These are phyloP conservation scores for Capillidium heterosporum DNA, from an alignment of 371 early-diverging fungal genomes.

Conservation along the genomic window DNA sequence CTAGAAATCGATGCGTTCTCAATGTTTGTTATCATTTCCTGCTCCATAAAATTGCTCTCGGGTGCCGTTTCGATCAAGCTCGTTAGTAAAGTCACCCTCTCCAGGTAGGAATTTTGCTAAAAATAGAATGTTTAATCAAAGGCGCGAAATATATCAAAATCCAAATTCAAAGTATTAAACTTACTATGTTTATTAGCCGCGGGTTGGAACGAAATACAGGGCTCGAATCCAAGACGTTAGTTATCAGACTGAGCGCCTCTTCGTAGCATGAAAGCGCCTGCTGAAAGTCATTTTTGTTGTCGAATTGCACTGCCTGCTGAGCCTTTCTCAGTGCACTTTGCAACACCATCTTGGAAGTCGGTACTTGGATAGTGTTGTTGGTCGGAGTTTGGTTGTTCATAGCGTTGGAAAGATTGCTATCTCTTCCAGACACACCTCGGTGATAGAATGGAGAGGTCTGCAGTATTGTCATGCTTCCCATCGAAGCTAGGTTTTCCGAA, in stretches of 20 bases:
- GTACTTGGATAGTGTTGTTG: not conserved
- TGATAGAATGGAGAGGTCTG: not conserved
- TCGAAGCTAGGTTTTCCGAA: too few species aligned
- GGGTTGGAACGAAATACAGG: conserved; percentile 1
- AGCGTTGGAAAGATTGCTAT: not conserved
- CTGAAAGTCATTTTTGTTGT: not conserved
- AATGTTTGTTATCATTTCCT: too few species aligned
- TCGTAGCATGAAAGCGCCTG: not conserved
- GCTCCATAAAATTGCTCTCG: too few species aligned
- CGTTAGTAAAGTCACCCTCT: not conserved
- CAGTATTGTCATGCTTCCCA: not conserved
- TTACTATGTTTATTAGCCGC: conserved; percentile 2
- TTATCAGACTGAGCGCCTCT: not conserved
- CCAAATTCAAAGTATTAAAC: not conserved
- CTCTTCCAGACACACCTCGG: not conserved
- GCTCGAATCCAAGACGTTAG: not conserved
- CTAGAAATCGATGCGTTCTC: too few species aligned
- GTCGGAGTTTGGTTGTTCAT: not conserved
- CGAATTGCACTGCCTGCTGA: conserved; percentile 3
- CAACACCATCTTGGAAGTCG: not conserved
- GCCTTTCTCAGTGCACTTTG: not conserved
- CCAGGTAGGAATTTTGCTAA: conserved; percentile 1
- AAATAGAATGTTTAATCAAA: not conserved
- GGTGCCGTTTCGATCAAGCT: too few species aligned
- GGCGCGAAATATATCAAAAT: too few species aligned